Evolutionary conservation across 2,329 filamentous ascomycete genomes (phyloP), one percentile per base, ranked within the genome.

Genomic region (Calcarisporium arbuscula): DNA sequence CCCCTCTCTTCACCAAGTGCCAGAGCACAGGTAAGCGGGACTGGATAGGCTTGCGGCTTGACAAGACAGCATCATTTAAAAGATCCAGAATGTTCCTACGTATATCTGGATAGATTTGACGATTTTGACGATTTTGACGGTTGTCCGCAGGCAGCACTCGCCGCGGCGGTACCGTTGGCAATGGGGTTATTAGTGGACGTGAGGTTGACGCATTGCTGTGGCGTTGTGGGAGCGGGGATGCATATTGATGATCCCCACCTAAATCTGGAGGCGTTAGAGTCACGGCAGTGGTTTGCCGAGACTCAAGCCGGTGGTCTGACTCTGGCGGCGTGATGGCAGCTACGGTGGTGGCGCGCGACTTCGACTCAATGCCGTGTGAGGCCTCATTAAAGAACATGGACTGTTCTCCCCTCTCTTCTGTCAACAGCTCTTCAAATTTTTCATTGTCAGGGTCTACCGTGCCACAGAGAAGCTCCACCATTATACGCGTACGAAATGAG

Each of bases 381-480:
- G 34, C 29, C 15, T 36, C 22, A 12, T 32, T 14, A 15, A 36
- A 36, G 19, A 31, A 36, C 9, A 31, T 21, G 21, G 28, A 31
- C 18, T 36, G 28, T 19, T 26, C 28, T 27, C 32, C 28, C 20
- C 17, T 14, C 22, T 36, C 34, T 19, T 36, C 17, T 17, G 14
- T 12, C 7, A 31, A 18, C 14, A 32, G 16, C 14, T 15, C 8
- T 27, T 36, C 21, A 19, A 31, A 30, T 26, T 18, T 16, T n/a
- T 31, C 15, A 15, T 27, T 19, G 12, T 16, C 12, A 7, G 34
- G 34, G 28, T 36, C 28, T 27, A 36, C 11, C 21, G 25, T 36
- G 19, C 20, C 16, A 22, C 28, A 36, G 17, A 36, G 34, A 27
- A 36, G 34, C 28, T 36, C 29, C 19, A 36, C n/a, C 12, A 32